Evolutionary conservation across 345 rosid species (phyloP).

Genomic region (Boechera retrofracta): DNA sequence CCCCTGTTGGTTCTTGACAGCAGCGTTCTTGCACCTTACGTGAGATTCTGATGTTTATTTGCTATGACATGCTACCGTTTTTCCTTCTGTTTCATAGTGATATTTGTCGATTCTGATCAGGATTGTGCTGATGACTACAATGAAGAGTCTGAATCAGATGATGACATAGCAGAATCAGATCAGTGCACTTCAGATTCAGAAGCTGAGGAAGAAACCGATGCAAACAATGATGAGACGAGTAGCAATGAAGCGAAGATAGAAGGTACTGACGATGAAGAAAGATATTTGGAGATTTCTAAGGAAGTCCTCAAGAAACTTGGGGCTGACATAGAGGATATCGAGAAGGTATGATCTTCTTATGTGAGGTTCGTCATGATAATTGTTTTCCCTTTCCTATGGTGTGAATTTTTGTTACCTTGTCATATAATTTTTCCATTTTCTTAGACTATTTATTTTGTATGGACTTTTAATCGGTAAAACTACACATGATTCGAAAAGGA

Average conservation of each 20-base stretch:
- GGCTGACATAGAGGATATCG: constrained; percentile 78
- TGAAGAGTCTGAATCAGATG: constrained; percentile 74
- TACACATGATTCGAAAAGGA: neutral
- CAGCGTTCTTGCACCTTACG: constrained; percentile 92
- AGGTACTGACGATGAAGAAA: constrained; percentile 70
- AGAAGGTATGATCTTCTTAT: constrained; percentile 59
- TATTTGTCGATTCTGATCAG: constrained; percentile 53
- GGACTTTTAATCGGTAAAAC: neutral
- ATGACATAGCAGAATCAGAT: constrained; percentile 63
- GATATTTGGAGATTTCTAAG: constrained; percentile 71
- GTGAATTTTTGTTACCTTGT: constrained; percentile 9
- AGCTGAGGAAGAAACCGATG: constrained; percentile 80
- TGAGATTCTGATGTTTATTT: constrained; percentile 55
- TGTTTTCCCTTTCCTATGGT: constrained; percentile 10
- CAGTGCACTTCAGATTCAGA: constrained; percentile 81
- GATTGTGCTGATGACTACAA: constrained; percentile 72
- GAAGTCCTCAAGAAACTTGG: constrained; percentile 83
- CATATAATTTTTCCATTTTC: neutral
- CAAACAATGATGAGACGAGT: constrained; percentile 66
- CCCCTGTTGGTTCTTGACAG: constrained; percentile 90
- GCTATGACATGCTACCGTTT: constrained; percentile 4
- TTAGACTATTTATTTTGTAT: constrained; percentile 5
- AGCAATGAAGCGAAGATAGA: constrained; percentile 65
- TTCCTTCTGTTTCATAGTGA: constrained; percentile 7
- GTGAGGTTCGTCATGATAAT: constrained; percentile 8